phyloP scores from a whole-genome alignment of 352 stramenopile species.

The Phytophthora litchii region DNA sequence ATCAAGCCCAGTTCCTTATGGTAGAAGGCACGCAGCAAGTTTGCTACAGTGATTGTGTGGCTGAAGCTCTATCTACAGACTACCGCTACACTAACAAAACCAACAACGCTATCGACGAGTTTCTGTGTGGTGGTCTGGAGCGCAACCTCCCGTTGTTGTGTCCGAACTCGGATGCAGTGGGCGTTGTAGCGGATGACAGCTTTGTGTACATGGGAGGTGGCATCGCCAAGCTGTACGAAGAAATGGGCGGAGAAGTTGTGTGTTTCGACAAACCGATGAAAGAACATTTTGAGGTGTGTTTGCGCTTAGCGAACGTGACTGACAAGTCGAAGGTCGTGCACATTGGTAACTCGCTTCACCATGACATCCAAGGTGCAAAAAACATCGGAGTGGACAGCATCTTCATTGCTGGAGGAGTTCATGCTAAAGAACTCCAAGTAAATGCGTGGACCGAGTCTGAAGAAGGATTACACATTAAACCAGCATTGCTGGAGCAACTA shows the following conservation, averaged over 20 bases:
- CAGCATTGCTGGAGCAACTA: slow-evolving; percentile 29
- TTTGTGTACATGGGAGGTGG: slow-evolving; percentile 70
- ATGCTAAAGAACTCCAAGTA: slow-evolving; percentile 56
- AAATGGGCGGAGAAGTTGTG: slow-evolving; percentile 66
- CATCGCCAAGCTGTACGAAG: slow-evolving; percentile 84
- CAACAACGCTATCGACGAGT: slow-evolving; percentile 42
- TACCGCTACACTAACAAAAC: slow-evolving; percentile 50
- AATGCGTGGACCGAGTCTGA: slow-evolving; percentile 32
- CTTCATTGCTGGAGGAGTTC: slow-evolving; percentile 64
- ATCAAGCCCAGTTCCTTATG: slow-evolving; percentile 56
- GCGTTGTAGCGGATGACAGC: slow-evolving; percentile 59
- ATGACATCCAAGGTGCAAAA: slow-evolving; percentile 63
- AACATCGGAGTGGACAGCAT: slow-evolving; percentile 56
- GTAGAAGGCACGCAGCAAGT: slow-evolving; percentile 64
- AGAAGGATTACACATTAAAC: slow-evolving; percentile 33
- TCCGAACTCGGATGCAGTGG: slow-evolving; percentile 88
- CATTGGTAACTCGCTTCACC: slow-evolving; percentile 71
- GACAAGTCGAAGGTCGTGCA: slow-evolving; percentile 54
- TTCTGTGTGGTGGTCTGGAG: slow-evolving; percentile 53
- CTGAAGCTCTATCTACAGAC: slow-evolving; percentile 40
- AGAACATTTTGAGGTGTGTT: slow-evolving; percentile 75
- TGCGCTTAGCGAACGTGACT: slow-evolving; percentile 38
- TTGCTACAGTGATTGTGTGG: slow-evolving; percentile 46
- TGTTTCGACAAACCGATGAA: slow-evolving; percentile 88
- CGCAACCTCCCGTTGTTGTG: slow-evolving; percentile 80